Evolutionary conservation across 2,329 filamentous ascomycete species (phyloP).

Genomic region (Aspergillus niger): DNA sequence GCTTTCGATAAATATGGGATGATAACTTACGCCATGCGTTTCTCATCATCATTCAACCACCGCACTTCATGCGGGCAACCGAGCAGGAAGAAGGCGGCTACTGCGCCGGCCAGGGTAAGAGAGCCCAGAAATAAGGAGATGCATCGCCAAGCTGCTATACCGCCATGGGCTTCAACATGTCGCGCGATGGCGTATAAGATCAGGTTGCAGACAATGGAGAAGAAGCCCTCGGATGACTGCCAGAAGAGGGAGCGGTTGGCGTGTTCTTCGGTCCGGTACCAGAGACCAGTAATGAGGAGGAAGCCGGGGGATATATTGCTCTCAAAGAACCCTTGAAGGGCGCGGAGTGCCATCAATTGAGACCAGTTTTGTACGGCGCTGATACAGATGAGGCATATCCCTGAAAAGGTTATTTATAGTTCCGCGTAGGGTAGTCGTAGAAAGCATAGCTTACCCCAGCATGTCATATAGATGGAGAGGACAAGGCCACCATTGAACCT

Average conservation of each 20-base stretch:
- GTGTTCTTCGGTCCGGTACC: background rate
- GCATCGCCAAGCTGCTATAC: background rate
- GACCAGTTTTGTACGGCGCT: background rate
- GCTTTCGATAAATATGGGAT: background rate
- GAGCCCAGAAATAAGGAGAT: constrained; percentile 3
- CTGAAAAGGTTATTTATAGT: background rate
- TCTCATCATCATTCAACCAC: constrained; percentile 1
- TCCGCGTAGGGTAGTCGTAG: background rate
- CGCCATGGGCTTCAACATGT: background rate
- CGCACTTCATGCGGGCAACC: constrained; percentile 2
- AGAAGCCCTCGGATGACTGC: background rate
- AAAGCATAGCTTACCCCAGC: background rate
- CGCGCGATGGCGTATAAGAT: background rate
- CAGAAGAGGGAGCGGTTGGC: background rate
- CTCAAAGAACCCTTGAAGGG: background rate
- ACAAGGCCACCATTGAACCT: background rate
- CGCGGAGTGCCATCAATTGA: background rate
- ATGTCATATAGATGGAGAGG: background rate
- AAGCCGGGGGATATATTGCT: constrained; percentile 1
- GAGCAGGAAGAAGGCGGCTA: constrained; percentile 3
- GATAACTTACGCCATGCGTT: background rate
- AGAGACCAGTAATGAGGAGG: background rate
- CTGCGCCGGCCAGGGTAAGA: background rate
- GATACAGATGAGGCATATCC: background rate
- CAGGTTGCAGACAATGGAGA: background rate